Evolutionary conservation across 306 rosid genomes (phyloP), one percentile per base, ranked within the genome.

Genomic region (Albizia julibrissin): DNA sequence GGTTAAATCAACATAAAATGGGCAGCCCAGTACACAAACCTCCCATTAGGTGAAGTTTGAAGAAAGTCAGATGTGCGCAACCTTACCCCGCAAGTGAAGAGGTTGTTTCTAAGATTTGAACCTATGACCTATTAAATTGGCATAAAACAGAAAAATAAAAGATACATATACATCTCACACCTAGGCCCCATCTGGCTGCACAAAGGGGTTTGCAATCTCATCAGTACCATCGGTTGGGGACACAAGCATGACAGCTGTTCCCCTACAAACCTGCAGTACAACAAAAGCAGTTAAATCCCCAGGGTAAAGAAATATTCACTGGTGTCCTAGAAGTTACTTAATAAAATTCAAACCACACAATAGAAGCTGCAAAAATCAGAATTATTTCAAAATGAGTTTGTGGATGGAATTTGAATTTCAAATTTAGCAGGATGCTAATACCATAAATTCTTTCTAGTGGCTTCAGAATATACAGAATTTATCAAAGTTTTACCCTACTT

Each of bases 231-330:
- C 99, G 49, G 97, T 91, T 75, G 99, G 99, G 33, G 99, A 95
- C 82, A 95, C 99, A 16, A 95, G 98, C 99, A 95, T 95, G 43
- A 95, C 99, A 64, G 99, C 99, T 73, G 99, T 95, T 87, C 99
- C 99, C 85, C 99, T 91, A 70, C 99, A 95, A 69, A 93, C 98
- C 99, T 95, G 92, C 86, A 85, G 44, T 34, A 71, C 26, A 66
- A 80, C 40, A 79, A 75, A 46, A 46, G 37, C 43, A 49, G 69
- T 80, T 42, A 74, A 33, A 74, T 69, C 33, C 69, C 71, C 10
- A 31, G 77, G n/a, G 39, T 40, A 47, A 67, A 11, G 31, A 43
- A 34, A 71, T 26, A n/a, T 50, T 16, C 67, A 74, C 37, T 10
- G 43, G 71, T 72, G 76, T 21, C 44, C 59, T 50, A 21, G 65